Evolutionary conservation across 139 green algal genomes (phyloP), one percentile per base, ranked within the genome.

Genomic region (Spirogloea muscicola): DNA sequence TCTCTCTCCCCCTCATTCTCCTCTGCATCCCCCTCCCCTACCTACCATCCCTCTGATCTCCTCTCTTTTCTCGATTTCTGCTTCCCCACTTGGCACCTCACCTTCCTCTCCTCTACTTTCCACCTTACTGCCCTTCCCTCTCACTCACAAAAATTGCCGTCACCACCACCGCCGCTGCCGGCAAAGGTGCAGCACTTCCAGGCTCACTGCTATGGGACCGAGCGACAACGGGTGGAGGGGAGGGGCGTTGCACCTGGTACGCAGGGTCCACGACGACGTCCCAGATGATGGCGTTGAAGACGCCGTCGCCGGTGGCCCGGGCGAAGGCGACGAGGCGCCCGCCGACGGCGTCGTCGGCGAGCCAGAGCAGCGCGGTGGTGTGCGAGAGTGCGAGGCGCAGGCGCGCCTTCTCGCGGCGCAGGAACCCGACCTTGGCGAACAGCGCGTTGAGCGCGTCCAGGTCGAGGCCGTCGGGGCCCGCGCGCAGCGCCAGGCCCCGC

Each of bases 261-360:
- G 41, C 9, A 6, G 68, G 68, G 51, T 77, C 68, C 43, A 77
- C 68, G 33, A 69, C 68, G 16, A 77, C 68, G 34, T 77, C 68
- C 68, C 68, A 77, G 16, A 77, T 69, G 55, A 68, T 69, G 7
- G 58, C 68, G 25, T 77, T 77, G 55, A 77, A 77, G 16, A 77
- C 68, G 13, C 31, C 68, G 25, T 77, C 68, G 5, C 68, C 68
- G 10, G 68, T 69, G 9, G 68, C 58, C 21, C 68, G 52, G 21
- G 68, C 68, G 57, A 77, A 77, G 7, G 34, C 68, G n/a, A 77
- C 55, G 9, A 69, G 52, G 52, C 37, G 21, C 13, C 27, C 51
- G 7, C 9, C 38, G 7, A 7, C 29, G 34, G 34, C 49, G 34
- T 49, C 37, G 21, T 27, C 10, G 18, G 7, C 25, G 9, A 75